These are phyloP conservation scores for Filobasidium wieringae DNA, from an alignment of 768 basidiomycete species.

Conservation along the genomic window DNA sequence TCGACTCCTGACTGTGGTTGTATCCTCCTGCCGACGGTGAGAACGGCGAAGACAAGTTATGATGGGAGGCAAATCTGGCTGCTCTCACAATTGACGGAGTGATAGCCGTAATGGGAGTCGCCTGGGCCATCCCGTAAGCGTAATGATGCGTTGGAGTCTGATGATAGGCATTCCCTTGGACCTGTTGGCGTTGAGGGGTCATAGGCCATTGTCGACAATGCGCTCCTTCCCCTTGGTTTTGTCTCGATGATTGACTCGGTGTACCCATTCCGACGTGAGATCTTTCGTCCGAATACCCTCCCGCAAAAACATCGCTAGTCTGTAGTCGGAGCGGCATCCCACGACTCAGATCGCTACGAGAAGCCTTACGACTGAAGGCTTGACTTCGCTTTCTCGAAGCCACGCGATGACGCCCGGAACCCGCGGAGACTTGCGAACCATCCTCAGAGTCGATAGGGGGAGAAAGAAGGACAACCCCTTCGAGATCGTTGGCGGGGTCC, in stretches of 20 bases:
- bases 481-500: conserved; percentile 31
- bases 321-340: neutral
- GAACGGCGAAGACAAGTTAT: neutral
- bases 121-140: neutral
- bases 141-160: neutral
- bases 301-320: neutral
- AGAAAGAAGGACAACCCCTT: conserved; percentile 25
- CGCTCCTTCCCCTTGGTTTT: too few relatives aligned
- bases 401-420: neutral
- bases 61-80: neutral
- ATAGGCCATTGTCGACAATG: neutral
- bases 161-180: neutral
- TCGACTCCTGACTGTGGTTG: neutral
- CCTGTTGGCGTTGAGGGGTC: neutral
- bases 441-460: conserved; percentile 16
- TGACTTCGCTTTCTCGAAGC: neutral
- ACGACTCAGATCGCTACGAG: neutral
- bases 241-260: neutral
- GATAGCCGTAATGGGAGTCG: neutral
- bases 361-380: neutral
- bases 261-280: neutral
- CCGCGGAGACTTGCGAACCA: neutral
- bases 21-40: neutral
- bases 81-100: neutral
- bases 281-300: neutral